Base-by-base conservation (phyloP, 768 basidiomycete genomes). In the Suillus cothurnatus region DNA sequence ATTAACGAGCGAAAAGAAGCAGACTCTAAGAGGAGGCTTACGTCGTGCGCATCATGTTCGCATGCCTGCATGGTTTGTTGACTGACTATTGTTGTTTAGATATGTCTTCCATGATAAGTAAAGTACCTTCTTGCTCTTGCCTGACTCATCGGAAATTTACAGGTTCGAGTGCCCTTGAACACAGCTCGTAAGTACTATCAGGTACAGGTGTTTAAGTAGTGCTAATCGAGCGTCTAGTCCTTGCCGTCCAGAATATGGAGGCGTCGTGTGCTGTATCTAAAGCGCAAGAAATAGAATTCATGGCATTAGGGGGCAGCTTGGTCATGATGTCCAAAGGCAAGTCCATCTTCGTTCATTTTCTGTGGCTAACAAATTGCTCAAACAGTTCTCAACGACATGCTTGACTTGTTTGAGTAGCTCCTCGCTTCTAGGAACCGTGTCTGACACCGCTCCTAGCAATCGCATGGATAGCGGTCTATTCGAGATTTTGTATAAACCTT, bases 231-330 rank as follows among this genome's bases (percentile, higher is more conserved):
- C 55, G 31, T 34, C 12, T 61, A 81, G 79, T 95, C 17, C 81
- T 97, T 58, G 94, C 95, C 1, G 91, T 96, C 21, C 95, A 97
- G 78, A 97, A 98, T 72, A 89, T 97, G 85, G 89, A 92, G 66
- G 93, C 92, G 1, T 87, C 87, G 1, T 87, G 90, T 9, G 84
- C 86, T 1, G 85, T 97, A 53, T 83, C 85, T 2, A 88, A 86
- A 68, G 86, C 89, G 43, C 90, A 95, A 71, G 88, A 91, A 67
- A 88, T 96, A 64, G 95, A 97, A 80, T 95, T 95, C 72, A 88
- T 88, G 71, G 95, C 93, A 7, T 82, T 95, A 21, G 87, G 88
- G 70, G 91, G 91, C 2, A 91, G 89, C 71, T 77, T 95, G 59
- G 88, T 86, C 64, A 93, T 93, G 90, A 95, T 95, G 95, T 88